Percentiles rank a stretch among this genome's conserved stretches.
phyloP scores from a whole-genome alignment of 2,329 filamentous ascomycete species.

The Phialophora chinensis region DNA sequence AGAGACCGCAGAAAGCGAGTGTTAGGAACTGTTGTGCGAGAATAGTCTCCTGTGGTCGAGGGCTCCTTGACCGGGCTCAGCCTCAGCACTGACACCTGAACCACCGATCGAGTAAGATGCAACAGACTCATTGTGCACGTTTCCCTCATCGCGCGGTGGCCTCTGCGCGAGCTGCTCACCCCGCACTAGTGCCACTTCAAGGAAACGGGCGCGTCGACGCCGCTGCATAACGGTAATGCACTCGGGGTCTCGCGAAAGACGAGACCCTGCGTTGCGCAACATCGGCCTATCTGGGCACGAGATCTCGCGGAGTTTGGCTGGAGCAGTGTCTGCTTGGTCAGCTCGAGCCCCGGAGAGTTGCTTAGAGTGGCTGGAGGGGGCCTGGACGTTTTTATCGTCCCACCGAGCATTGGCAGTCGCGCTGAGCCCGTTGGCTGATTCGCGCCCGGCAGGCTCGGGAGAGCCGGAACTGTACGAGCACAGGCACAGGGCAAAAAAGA shows the following conservation, averaged over 20 bases:
- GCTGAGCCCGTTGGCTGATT: constrained; percentile 6
- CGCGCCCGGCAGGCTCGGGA: constrained; percentile 6
- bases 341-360: constrained; percentile 1
- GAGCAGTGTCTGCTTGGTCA: constrained; percentile 4
- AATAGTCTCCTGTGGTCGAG: background rate
- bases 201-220: background rate
- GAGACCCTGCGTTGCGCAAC: background rate
- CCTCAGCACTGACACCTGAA: background rate
- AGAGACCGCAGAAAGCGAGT: background rate
- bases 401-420: background rate
- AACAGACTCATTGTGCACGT: background rate
- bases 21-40: background rate
- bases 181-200: background rate
- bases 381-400: constrained; percentile 1
- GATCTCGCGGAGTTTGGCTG: background rate
- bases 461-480: background rate
- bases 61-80: background rate
- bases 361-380: background rate
- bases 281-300: background rate
- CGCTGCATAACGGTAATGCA: constrained; percentile 1
- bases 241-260: background rate
- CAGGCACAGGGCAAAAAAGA: background rate
- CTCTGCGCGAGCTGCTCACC: background rate
- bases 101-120: background rate
- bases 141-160: background rate